phyloP scores from a whole-genome alignment of 805 yeast species.

The Wickerhamomyces kurtzmanii region DNA sequence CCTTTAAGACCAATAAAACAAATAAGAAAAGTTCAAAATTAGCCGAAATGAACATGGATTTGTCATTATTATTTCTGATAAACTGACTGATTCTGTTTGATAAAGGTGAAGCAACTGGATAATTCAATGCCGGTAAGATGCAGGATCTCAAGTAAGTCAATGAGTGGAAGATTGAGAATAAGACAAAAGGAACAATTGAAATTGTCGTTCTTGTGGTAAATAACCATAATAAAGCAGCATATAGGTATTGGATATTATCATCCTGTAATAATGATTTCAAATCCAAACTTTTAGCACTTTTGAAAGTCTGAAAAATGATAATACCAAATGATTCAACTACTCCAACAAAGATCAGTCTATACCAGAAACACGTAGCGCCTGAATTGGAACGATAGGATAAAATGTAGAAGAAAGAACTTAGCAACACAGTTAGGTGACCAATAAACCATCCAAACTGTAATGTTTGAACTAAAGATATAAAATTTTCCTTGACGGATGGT shows the following conservation, averaged over 20 bases:
- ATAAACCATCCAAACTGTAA: slow-evolving; percentile 77
- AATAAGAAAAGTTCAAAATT: slow-evolving; percentile 38
- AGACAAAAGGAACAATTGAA: slow-evolving; percentile 62
- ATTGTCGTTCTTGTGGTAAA: slow-evolving; percentile 50
- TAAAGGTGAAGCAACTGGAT: slow-evolving; percentile 15
- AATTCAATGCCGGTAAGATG: slow-evolving; percentile 49
- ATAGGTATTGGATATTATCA: slow-evolving; percentile 68
- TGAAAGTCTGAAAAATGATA: slow-evolving; percentile 55
- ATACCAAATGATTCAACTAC: slow-evolving; percentile 69
- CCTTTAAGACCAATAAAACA: slow-evolving; percentile 35
- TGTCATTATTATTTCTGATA: slow-evolving; percentile 45
- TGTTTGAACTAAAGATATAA: too few relatives aligned
- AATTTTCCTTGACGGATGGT: too few relatives aligned
- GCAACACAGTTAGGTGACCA: slow-evolving; percentile 42
- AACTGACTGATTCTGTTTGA: slow-evolving; percentile 28
- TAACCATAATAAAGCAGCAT: slow-evolving; percentile 43
- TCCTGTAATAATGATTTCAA: slow-evolving; percentile 31
- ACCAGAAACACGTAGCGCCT: slow-evolving; percentile 34
- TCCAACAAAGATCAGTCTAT: slow-evolving; percentile 51
- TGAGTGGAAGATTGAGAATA: slow-evolving; percentile 77
- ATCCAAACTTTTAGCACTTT: too few relatives aligned
- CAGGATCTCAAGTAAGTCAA: slow-evolving; percentile 58
- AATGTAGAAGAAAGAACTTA: slow-evolving; percentile 28
- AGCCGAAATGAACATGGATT: slow-evolving; percentile 51
- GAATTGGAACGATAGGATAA: slow-evolving; percentile 22